Evolutionary conservation across 108 stramenopile species (phyloP).

Genomic region (Hondaea fermentalgiana): DNA sequence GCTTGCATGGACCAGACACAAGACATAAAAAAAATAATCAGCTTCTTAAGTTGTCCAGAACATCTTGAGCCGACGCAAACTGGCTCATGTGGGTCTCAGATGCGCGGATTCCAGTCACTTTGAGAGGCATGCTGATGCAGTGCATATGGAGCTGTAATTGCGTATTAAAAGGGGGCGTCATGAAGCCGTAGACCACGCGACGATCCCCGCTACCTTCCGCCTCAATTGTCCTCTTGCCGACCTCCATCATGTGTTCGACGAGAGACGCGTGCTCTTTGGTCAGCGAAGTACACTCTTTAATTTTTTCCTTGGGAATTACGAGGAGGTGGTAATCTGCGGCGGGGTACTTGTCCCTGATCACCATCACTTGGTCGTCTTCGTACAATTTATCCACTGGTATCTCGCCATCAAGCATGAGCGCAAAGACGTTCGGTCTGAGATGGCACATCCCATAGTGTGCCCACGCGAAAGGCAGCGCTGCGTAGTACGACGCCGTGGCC

Average conservation of each 20-base stretch:
- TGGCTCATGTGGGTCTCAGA: not conserved
- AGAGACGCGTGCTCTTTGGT: not conserved
- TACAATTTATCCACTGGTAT: not conserved
- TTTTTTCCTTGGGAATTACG: not conserved
- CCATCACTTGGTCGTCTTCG: not conserved
- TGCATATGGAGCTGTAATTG: not conserved
- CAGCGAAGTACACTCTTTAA: not conserved
- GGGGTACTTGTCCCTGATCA: not conserved
- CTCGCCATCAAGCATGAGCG: not conserved
- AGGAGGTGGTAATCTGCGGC: not conserved
- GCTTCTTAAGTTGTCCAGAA: not conserved
- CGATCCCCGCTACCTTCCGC: not conserved
- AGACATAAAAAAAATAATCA: no score
- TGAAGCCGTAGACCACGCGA: not conserved
- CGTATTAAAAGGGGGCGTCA: not conserved
- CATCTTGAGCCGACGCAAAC: not conserved
- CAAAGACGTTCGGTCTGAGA: not conserved
- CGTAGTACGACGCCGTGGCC: not conserved
- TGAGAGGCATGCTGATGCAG: not conserved
- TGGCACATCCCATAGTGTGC: not conserved
- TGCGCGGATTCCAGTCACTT: not conserved
- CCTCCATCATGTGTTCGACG: not conserved
- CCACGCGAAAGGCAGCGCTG: not conserved
- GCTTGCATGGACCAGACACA: no score
- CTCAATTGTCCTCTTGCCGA: not conserved